phyloP scores from a whole-genome alignment of 192 early-diverging fungal genomes.

The Gigaspora rosea region DNA sequence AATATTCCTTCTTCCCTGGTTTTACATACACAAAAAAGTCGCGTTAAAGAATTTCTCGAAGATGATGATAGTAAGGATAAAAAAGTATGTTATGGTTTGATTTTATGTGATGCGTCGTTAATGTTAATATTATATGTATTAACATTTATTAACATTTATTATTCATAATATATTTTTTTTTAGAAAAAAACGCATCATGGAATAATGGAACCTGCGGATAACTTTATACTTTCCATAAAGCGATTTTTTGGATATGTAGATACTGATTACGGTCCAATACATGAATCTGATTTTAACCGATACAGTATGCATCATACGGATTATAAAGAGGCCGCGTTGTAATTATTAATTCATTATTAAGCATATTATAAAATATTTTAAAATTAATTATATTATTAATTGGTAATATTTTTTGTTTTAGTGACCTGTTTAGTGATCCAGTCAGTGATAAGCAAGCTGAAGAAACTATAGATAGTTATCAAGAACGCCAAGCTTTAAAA shows the following conservation, averaged over 20 bases:
- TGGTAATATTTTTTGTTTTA: neutral
- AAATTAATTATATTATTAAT: neutral
- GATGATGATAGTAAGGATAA: slow-evolving; percentile 39
- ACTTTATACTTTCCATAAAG: neutral
- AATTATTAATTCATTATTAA: too few relatives aligned
- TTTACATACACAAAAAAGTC: slow-evolving; percentile 49
- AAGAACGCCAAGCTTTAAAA: slow-evolving; percentile 45
- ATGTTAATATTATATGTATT: neutral
- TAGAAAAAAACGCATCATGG: neutral
- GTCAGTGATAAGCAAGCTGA: slow-evolving; percentile 24
- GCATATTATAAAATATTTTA: too few relatives aligned
- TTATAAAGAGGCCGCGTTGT: neutral
- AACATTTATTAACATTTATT: neutral
- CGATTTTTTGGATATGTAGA: slow-evolving; percentile 21
- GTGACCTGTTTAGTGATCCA: neutral
- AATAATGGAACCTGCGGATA: neutral
- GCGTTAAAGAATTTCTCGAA: slow-evolving; percentile 47
- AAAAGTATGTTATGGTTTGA: neutral
- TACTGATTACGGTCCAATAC: neutral
- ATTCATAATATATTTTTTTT: neutral
- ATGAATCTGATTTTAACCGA: neutral
- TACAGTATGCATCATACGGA: neutral
- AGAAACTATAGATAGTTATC: slow-evolving; percentile 33
- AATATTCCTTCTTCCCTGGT: slow-evolving; percentile 47
- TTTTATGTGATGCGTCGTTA: neutral